These are phyloP conservation scores for Lactarius quietus DNA, from an alignment of 768 basidiomycete genomes.

Conservation along the genomic window DNA sequence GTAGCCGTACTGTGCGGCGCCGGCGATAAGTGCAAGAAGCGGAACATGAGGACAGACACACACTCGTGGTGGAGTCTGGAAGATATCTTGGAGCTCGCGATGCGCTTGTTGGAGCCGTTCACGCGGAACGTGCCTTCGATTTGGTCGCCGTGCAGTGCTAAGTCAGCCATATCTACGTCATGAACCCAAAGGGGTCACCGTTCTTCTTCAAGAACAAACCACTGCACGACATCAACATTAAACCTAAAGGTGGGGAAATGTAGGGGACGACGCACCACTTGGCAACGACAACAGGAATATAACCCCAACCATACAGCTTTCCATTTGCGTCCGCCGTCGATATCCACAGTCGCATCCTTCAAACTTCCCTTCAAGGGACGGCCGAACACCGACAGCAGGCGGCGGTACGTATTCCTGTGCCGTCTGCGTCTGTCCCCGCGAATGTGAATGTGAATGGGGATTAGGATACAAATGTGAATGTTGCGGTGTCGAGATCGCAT, in stretches of 20 bases:
- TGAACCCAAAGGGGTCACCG: slow-evolving; percentile 46
- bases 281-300: slow-evolving; percentile 95
- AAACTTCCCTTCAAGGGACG: slow-evolving; percentile 81
- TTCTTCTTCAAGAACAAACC: slow-evolving; percentile 94
- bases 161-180: background rate
- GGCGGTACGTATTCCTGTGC: slow-evolving; percentile 31
- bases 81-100: slow-evolving; percentile 89
- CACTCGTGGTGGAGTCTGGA: slow-evolving; percentile 86
- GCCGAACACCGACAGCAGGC: slow-evolving; percentile 65
- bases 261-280: slow-evolving; percentile 89
- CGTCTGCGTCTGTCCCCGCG: too few relatives aligned
- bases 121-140: too few relatives aligned
- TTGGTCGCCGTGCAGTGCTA: slow-evolving; percentile 61
- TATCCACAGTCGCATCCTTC: slow-evolving; percentile 83
- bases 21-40: slow-evolving; percentile 5
- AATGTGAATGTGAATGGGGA: too few relatives aligned
- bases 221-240: slow-evolving; percentile 37
- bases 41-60: slow-evolving; percentile 26
- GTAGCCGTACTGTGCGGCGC: slow-evolving; percentile 68
- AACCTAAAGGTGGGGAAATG: slow-evolving; percentile 7
- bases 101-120: slow-evolving; percentile 94
- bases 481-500: too few relatives aligned
- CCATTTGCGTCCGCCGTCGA: too few relatives aligned
- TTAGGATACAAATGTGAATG: too few relatives aligned
- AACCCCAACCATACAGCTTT: slow-evolving; percentile 86